Evolutionary conservation across 176 grass and related monocot genomes (phyloP), one percentile per base, ranked within the genome.

Genomic region (Rhipidocladum racemiflorum): DNA sequence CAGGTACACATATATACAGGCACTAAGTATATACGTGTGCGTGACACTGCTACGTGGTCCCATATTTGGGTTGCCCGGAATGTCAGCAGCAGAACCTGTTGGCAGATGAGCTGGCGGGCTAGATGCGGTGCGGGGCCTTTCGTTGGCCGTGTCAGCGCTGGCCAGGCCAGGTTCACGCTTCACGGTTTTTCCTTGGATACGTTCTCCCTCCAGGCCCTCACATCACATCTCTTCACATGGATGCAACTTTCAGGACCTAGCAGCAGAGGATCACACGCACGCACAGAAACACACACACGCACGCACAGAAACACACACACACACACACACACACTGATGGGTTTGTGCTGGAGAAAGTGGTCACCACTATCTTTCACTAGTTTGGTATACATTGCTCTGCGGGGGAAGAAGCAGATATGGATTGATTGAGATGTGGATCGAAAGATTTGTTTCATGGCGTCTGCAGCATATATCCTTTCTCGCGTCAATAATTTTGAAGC

Each of bases 171-270:
- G 63, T 25, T 76, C 82, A 69, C 81, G 64, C 65, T 32, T 88
- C 54, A 74, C 77, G 60, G 24, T 44, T 69, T 89, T 80, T 36
- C 39, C 49, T 65, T 60, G 81, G 40, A 79, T 54, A 72, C n/a
- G 40, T 9, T 46, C 12, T 35, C 67, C 30, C 61, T 83, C 57
- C 68, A 84, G 81, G 42, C 76, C 69, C 76, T 83, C 67, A 42
- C 61, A 85, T 83, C 67, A 42, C 61, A 85, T 29, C 44, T 54
- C 46, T 56, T 78, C 75, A 85, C 88, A 51, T 89, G 82, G 25
- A 56, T 86, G 83, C 75, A 88, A 51, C 17, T 25, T 45, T 84
- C 76, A 54, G 86, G 66, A 77, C 65, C 30, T 27, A 30, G 49
- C 49, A 53, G 17, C 49, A 53, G 49, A 53, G 49, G 20, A 7